Evolutionary conservation across 2,329 filamentous ascomycete species (phyloP).

Genomic region (Nemania sp.): DNA sequence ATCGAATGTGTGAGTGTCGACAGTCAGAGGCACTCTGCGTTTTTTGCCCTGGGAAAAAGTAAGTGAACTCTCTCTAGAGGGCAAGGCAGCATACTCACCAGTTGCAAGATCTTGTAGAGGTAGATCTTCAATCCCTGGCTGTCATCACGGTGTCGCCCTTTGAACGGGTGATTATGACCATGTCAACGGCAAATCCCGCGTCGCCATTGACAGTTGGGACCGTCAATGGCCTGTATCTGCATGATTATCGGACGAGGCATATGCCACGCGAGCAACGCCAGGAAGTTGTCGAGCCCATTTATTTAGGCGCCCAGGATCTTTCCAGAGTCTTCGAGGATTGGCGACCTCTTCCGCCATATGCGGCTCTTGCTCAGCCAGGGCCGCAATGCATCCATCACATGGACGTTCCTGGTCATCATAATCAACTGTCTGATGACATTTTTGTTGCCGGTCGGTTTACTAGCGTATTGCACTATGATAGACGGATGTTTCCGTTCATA

Average conservation of each 20-base stretch:
- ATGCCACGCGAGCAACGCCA: conserved; percentile 37
- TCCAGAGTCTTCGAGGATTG: conserved; percentile 53
- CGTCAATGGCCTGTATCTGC: conserved; percentile 76
- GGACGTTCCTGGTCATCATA: conserved; percentile 55
- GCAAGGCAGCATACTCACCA: conserved; percentile 20
- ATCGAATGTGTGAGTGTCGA: conserved; percentile 85
- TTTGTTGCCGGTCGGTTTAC: conserved; percentile 89
- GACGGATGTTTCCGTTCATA: conserved; percentile 79
- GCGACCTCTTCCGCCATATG: conserved; percentile 61
- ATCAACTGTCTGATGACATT: conserved; percentile 72
- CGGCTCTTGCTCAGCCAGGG: conserved; percentile 76
- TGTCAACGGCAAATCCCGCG: conserved; percentile 69
- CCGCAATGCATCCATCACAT: conserved; percentile 83
- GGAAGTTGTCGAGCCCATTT: conserved; percentile 44
- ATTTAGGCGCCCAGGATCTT: conserved; percentile 35
- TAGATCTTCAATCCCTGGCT: conserved; percentile 75
- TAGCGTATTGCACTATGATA: conserved; percentile 85
- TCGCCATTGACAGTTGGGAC: conserved; percentile 84
- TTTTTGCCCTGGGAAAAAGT: conserved; percentile 77
- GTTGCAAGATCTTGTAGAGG: conserved; percentile 67
- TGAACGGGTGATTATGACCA: conserved; percentile 79
- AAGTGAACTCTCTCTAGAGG: conserved; percentile 39
- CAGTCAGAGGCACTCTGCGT: conserved; percentile 67
- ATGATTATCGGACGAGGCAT: conserved; percentile 67
- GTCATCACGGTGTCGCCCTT: conserved; percentile 72